A percentile compares a stretch with the other conserved stretches of the same genome.
Conservation (phyloP, 345 rosid genomes). For the Carallia pectinifolia region DNA sequence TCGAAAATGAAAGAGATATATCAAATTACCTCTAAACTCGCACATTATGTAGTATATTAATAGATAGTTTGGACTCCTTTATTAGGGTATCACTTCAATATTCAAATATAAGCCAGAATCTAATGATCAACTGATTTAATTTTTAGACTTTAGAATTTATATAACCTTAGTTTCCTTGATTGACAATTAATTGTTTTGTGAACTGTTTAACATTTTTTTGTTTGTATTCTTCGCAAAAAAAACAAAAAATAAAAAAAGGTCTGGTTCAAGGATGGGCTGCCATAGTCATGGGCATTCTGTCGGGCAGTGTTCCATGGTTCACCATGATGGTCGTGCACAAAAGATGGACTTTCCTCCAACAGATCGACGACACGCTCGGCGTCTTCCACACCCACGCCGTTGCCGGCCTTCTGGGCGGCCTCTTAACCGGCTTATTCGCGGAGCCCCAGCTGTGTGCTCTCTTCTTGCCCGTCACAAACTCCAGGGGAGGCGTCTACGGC, state of each 20-base stretch:
- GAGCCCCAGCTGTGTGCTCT: slow-evolving; percentile 36
- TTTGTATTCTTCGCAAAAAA: not conserved
- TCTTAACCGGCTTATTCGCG: slow-evolving; percentile 44
- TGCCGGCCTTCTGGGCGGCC: slow-evolving; percentile 47
- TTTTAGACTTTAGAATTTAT: no score
- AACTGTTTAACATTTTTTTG: not conserved
- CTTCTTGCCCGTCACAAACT: slow-evolving; percentile 41
- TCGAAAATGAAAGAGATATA: no score
- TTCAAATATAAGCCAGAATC: no score
- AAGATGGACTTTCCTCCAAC: slow-evolving; percentile 35
- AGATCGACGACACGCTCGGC: slow-evolving; percentile 43
- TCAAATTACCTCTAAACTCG: no score
- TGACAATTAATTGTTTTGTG: not conserved
- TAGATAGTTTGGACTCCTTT: no score
- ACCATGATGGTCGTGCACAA: slow-evolving; percentile 54
- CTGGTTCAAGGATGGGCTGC: slow-evolving; percentile 64
- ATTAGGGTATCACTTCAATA: no score
- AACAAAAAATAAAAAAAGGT: slow-evolving; percentile 12
- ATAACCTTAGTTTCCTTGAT: not conserved
- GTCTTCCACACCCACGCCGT: slow-evolving; percentile 55
- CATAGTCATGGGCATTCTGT: slow-evolving; percentile 39
- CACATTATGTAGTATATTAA: no score
- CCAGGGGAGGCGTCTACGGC: slow-evolving; percentile 43
- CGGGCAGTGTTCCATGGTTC: slow-evolving; percentile 56
- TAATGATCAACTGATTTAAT: no score